Conservation (phyloP, 345 rosid species). For the Arabis alpina region DNA sequence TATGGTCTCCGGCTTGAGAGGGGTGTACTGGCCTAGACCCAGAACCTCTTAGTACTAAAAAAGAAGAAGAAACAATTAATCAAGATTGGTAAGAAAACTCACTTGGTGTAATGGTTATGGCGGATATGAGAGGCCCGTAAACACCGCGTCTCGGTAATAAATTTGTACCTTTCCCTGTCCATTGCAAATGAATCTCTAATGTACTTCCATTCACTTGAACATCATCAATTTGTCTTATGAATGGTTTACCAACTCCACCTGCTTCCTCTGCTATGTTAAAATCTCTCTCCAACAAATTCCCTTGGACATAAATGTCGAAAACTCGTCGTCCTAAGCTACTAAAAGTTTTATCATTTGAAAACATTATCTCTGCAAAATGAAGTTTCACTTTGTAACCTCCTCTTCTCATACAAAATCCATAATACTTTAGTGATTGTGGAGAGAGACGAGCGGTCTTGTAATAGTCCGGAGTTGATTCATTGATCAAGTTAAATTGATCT, state of each 20-base stretch:
- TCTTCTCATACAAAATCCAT: slow-evolving; percentile 64
- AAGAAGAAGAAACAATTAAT: not conserved
- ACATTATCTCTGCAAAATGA: slow-evolving; percentile 92
- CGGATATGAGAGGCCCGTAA: slow-evolving; percentile 93
- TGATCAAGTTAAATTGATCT: slow-evolving; percentile 45
- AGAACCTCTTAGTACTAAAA: too few relatives aligned
- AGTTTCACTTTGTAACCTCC: slow-evolving; percentile 71
- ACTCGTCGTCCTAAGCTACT: slow-evolving; percentile 70
- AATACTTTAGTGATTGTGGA: slow-evolving; percentile 79
- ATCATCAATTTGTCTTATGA: slow-evolving; percentile 37
- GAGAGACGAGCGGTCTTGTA: slow-evolving; percentile 74
- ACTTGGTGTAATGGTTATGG: slow-evolving; percentile 76
- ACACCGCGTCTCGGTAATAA: slow-evolving; percentile 67
- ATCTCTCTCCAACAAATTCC: slow-evolving; percentile 52
- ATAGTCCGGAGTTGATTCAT: slow-evolving; percentile 41
- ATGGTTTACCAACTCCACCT: slow-evolving; percentile 66
- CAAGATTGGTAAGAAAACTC: slow-evolving; percentile 34
- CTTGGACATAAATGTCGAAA: slow-evolving; percentile 85
- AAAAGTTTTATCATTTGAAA: slow-evolving; percentile 51
- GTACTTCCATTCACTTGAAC: slow-evolving; percentile 63
- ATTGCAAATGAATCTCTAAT: slow-evolving; percentile 70
- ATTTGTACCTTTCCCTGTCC: slow-evolving; percentile 86
- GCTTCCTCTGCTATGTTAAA: slow-evolving; percentile 75
- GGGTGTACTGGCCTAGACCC: too few relatives aligned
- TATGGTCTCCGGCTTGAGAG: too few relatives aligned